A percentile compares a stretch with the other conserved stretches of the same genome.
These are phyloP conservation scores for Exophiala oligosperma DNA, from an alignment of 2,329 filamentous ascomycete species.

Conservation along the genomic window DNA sequence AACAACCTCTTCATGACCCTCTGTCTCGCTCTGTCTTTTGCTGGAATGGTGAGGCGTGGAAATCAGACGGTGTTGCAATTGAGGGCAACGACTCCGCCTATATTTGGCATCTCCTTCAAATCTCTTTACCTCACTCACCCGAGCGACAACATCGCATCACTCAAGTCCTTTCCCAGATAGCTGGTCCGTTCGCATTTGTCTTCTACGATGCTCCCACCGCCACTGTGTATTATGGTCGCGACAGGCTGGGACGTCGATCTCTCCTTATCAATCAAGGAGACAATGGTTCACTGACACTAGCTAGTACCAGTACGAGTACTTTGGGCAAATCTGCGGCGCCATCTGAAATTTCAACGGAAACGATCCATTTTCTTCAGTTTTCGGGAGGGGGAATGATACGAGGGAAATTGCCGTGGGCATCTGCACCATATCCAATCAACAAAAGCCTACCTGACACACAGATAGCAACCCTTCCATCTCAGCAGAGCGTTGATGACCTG, in stretches of 20 bases:
- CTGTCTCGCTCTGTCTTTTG: constrained; percentile 68
- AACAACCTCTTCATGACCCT: constrained; percentile 69
- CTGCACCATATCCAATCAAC: constrained; percentile 7
- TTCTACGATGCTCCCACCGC: constrained; percentile 67
- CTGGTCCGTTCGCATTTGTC: constrained; percentile 87
- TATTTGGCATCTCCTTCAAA: constrained; percentile 63
- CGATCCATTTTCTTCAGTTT: constrained; percentile 64
- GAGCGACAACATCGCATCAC: constrained; percentile 36
- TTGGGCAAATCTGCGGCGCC: constrained; percentile 50
- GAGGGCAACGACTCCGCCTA: constrained; percentile 74
- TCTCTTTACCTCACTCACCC: constrained; percentile 32
- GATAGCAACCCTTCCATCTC: constrained; percentile 9
- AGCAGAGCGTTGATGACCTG: constrained; percentile 11
- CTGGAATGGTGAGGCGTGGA: constrained; percentile 99
- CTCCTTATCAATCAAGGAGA: constrained; percentile 53
- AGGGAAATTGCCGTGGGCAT: constrained; percentile 16
- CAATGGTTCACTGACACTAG: constrained; percentile 57
- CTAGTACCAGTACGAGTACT: constrained; percentile 71
- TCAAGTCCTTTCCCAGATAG: constrained; percentile 61
- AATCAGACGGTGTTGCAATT: constrained; percentile 59
- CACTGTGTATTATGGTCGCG: constrained; percentile 77
- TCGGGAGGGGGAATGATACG: neutral
- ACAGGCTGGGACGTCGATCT: constrained; percentile 84
- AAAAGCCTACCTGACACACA: neutral
- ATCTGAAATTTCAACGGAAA: constrained; percentile 79